These are phyloP conservation scores for Terfezia claveryi DNA, from an alignment of 495 filamentous ascomycete species.

Conservation along the genomic window DNA sequence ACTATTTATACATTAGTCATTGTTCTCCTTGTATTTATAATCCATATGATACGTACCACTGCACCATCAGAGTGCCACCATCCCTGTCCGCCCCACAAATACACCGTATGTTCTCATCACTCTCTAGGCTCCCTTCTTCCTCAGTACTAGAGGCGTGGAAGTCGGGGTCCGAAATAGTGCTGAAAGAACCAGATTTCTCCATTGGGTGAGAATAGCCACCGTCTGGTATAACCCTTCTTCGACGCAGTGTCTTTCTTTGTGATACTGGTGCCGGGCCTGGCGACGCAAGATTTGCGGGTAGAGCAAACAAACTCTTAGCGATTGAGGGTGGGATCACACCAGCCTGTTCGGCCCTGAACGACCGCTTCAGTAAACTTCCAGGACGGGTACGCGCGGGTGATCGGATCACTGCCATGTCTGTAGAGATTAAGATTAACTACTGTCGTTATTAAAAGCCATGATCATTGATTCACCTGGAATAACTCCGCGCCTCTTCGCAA, in stretches of 20 bases:
- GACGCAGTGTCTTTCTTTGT: not conserved
- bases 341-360: too few species aligned
- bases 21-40: not conserved
- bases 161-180: not conserved
- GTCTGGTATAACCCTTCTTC: not conserved
- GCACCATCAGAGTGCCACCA: conserved; percentile 13
- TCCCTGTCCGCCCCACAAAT: conserved; percentile 12
- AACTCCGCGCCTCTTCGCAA: conserved; percentile 9
- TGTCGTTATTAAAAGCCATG: not conserved
- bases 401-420: too few species aligned
- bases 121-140: not conserved
- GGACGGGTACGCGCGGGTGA: too few species aligned
- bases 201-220: not conserved
- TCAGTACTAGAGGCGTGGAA: not conserved
- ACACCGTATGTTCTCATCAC: conserved; percentile 9
- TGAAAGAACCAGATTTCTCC: not conserved
- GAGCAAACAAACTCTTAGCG: too few species aligned
- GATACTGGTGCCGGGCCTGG: conserved; percentile 3
- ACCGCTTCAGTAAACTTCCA: too few species aligned
- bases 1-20: conserved; percentile 2
- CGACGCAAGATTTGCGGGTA: not conserved
- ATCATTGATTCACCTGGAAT: conserved; percentile 7
- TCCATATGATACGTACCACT: conserved; percentile 9
- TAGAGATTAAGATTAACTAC: too few species aligned
- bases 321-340: too few species aligned